phyloP scores from a whole-genome alignment of 2,329 filamentous ascomycete species.

The Tolypocladium guangdongense region DNA sequence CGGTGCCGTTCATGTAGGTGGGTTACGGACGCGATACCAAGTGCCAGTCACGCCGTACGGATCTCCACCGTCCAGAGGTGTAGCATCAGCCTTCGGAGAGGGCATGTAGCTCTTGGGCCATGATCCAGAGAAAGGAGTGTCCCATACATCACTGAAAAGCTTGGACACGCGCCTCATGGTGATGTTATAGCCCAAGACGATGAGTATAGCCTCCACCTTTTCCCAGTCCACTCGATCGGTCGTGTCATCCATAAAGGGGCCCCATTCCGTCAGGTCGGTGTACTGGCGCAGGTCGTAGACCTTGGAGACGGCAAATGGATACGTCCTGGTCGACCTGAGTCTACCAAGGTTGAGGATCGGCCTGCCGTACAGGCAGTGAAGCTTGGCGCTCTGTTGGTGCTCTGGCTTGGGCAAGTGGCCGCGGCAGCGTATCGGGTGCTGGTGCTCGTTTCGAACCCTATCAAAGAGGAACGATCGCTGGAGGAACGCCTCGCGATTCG shows the following conservation, averaged over 20 bases:
- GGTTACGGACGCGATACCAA: constrained; percentile 51
- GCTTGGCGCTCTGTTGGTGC: constrained; percentile 56
- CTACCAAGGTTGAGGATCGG: constrained; percentile 34
- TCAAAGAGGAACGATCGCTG: constrained; percentile 53
- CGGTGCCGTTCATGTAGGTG: neutral
- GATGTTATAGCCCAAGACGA: constrained; percentile 56
- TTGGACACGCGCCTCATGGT: constrained; percentile 33
- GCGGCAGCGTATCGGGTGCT: constrained; percentile 6
- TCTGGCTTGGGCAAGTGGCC: constrained; percentile 8
- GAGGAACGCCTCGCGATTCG: constrained; percentile 49
- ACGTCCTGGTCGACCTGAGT: constrained; percentile 27
- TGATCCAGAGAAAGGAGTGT: constrained; percentile 42
- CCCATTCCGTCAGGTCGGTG: constrained; percentile 51
- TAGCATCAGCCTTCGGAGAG: constrained; percentile 20
- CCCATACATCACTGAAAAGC: constrained; percentile 42
- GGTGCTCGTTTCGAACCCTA: constrained; percentile 33
- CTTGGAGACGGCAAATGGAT: constrained; percentile 53
- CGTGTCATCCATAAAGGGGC: constrained; percentile 58
- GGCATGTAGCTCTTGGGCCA: constrained; percentile 39
- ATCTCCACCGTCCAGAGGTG: constrained; percentile 43
- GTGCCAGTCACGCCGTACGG: constrained; percentile 62
- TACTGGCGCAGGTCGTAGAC: constrained; percentile 68
- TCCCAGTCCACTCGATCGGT: constrained; percentile 62
- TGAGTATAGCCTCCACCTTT: constrained; percentile 63
- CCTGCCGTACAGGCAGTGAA: constrained; percentile 60